phyloP scores from a whole-genome alignment of 192 early-diverging fungal genomes.

The Funneliformis mosseae region DNA sequence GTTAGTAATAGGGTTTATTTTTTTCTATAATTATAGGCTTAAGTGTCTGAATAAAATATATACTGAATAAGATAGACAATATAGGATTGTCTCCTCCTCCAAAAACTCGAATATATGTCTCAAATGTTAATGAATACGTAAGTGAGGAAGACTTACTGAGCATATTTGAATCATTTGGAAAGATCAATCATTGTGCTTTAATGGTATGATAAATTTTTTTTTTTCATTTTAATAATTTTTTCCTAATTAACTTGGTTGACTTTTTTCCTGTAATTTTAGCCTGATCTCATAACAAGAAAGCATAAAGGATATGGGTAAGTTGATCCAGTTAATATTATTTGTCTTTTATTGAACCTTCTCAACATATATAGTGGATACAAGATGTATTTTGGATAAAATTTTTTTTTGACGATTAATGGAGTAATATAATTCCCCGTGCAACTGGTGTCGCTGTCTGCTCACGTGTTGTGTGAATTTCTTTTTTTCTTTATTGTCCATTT shows the following conservation, averaged over 20 bases:
- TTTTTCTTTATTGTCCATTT: conserved; percentile 6
- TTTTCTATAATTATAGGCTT: neutral
- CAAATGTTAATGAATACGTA: conserved; percentile 80
- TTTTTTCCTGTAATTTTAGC: conserved; percentile 42
- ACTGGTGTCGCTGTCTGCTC: neutral
- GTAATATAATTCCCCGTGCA: neutral
- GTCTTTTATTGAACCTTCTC: neutral
- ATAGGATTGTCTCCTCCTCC: conserved; percentile 63
- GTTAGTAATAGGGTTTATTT: conserved; percentile 24
- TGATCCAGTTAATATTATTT: neutral
- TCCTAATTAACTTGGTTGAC: neutral
- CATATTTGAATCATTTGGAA: conserved; percentile 87
- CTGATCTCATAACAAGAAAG: conserved; percentile 67
- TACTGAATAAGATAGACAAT: conserved; percentile 20
- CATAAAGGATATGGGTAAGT: conserved; percentile 83
- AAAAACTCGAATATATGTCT: conserved; percentile 74
- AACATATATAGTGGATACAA: neutral
- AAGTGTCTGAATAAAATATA: neutral
- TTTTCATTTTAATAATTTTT: neutral
- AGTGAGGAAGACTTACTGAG: conserved; percentile 70
- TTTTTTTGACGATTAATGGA: neutral
- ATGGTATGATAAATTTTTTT: conserved; percentile 48
- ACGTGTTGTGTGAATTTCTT: conserved; percentile 18
- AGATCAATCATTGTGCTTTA: conserved; percentile 68
- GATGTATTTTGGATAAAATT: neutral